phyloP scores from a whole-genome alignment of 148 eudicot genomes.

The Vaccinium macrocarpon region DNA sequence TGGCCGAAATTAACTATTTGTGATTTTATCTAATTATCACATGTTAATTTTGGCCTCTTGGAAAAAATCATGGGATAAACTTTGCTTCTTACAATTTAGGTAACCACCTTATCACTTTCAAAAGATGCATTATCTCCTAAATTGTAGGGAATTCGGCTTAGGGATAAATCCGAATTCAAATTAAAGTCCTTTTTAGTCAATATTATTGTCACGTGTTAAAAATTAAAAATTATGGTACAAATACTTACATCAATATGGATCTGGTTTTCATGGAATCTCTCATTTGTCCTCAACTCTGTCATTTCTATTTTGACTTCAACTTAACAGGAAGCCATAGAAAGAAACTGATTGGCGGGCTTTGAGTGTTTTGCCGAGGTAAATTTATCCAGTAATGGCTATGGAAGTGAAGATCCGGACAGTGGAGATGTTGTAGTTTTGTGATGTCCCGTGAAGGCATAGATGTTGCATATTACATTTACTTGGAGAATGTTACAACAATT shows the following conservation, averaged over 20 bases:
- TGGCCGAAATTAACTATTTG: too few relatives aligned
- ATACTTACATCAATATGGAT: background rate
- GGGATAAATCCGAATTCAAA: too few relatives aligned
- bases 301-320: slow-evolving; percentile 1
- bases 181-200: too few relatives aligned
- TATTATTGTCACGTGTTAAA: too few relatives aligned
- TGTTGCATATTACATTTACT: background rate
- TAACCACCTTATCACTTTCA: too few relatives aligned
- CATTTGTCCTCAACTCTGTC: background rate
- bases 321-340: slow-evolving; percentile 24
- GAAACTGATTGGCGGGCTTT: slow-evolving; percentile 12
- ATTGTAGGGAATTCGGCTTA: too few relatives aligned
- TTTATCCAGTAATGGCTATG: background rate
- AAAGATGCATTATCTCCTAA: too few relatives aligned
- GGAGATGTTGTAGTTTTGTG: background rate
- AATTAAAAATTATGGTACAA: too few relatives aligned
- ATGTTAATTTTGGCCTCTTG: too few relatives aligned
- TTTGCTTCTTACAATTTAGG: too few relatives aligned
- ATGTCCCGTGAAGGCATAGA: background rate
- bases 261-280: background rate
- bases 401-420: background rate
- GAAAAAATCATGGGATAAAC: too few relatives aligned
- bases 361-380: background rate
- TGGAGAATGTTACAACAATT: background rate
- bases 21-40: too few relatives aligned